Percentiles rank a stretch among this genome's conserved stretches.
Conservation (phyloP, 345 rosid species). For the Ricinus communis region DNA sequence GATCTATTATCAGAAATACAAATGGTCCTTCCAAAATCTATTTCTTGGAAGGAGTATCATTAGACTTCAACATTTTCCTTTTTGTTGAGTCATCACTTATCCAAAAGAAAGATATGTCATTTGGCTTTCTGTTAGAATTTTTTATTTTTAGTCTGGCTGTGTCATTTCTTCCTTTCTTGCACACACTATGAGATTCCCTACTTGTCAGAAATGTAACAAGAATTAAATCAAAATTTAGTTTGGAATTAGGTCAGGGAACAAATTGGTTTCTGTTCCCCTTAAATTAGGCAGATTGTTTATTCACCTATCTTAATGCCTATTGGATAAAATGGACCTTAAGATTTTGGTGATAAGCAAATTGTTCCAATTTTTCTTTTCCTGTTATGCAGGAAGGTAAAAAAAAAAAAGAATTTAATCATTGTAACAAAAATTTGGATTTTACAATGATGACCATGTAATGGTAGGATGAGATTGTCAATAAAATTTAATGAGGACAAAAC, state of each 20-base stretch:
- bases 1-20: background rate
- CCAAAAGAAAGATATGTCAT: background rate
- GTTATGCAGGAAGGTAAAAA: background rate
- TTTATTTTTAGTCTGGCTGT: slow-evolving; percentile 1
- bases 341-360: background rate
- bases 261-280: no score
- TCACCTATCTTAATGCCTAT: background rate
- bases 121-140: background rate
- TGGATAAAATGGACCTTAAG: background rate
- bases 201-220: background rate
- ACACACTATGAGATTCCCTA: background rate
- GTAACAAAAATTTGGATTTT: no score
- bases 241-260: background rate
- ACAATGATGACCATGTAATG: background rate
- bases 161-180: background rate
- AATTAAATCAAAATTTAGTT: background rate
- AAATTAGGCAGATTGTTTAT: background rate
- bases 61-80: background rate
- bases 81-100: background rate
- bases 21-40: background rate
- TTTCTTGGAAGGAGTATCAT: background rate
- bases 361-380: background rate
- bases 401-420: background rate
- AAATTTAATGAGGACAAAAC: background rate
- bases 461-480: background rate